Evolutionary conservation across 2,329 filamentous ascomycete species (phyloP), one percentile per base, ranked within the genome.

Genomic region (Exutisphaerella laricina): DNA sequence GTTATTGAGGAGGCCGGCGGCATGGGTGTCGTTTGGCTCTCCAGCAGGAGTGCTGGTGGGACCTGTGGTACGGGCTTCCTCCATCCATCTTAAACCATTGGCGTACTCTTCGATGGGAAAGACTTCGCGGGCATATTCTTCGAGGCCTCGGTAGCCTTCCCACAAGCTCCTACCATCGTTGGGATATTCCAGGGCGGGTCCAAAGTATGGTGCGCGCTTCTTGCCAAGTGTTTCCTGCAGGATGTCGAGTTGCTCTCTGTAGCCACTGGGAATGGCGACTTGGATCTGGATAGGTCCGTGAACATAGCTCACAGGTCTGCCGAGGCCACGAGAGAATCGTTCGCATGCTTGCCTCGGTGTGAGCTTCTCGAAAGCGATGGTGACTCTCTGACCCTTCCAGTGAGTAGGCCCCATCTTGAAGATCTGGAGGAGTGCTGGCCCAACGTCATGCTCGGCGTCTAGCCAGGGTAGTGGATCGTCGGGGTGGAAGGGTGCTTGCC

Each of bases 11-110:
- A n/a, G n/a, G n/a, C n/a, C n/a, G n/a, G n/a, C n/a, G n/a, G n/a
- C 30, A 3, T 18, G 30, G 25, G 48, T 49, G n/a, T 30, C 55
- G 16, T 48, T 46, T 14, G 34, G 43, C 18, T 51, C 54, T 32
- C 45, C 47, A n/a, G n/a, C n/a, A 8, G 48, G 52, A 4, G 52
- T 49, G 21, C 43, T 48, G n/a, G n/a, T n/a, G n/a, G 41, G 33
- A 4, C 46, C 43, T 2, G 45, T 49, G 7, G 34, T 31, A 14
- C 45, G 39, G 36, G 17, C 66, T 61, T 75, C 72, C 49, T 71
- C 69, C 90, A 96, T 97, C 92, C 92, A 98, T 12, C 84, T 87
- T 59, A 92, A 70, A 4, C 90, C 90, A 62, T 97, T 97, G 22
- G 88, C 88, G 56, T 89, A 84, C 68, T 98, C 92, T 65, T 98